A percentile compares a stretch with the other conserved stretches of the same genome.
Evolutionary conservation across 2,329 filamentous ascomycete genomes (phyloP).

Genomic region (Fusarium pseudocircinatum): DNA sequence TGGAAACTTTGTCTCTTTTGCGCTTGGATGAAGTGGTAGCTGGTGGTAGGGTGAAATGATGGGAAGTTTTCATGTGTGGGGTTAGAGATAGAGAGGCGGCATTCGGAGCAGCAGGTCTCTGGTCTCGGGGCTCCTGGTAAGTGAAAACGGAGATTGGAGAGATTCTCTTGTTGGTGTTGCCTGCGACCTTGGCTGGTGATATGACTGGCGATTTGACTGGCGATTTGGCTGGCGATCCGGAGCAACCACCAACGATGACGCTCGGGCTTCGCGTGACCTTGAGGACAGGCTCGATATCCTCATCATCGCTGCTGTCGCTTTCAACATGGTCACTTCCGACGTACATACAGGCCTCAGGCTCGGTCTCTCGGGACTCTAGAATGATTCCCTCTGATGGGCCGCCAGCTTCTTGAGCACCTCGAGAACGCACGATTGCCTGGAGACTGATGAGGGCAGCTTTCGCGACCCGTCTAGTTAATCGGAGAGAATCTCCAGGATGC

Average conservation of each 20-base stretch:
- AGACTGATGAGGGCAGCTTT: not conserved
- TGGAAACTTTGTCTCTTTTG: not conserved
- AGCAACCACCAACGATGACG: not conserved
- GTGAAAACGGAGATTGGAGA: fast-evolving
- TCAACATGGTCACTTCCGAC: not conserved
- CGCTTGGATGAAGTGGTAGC: not conserved
- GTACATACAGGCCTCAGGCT: not conserved
- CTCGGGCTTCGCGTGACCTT: not conserved
- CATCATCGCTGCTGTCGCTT: not conserved
- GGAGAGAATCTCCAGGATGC: not conserved
- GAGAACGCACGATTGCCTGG: not conserved
- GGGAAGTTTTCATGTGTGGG: not conserved
- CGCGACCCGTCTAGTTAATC: not conserved
- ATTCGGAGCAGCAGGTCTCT: not conserved
- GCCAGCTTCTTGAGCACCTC: not conserved
- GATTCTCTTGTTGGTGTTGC: not conserved
- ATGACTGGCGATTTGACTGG: not conserved
- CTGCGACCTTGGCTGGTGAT: not conserved
- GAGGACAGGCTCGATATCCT: not conserved
- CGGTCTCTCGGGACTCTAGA: not conserved
- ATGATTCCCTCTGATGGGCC: not conserved
- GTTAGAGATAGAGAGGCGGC: not conserved
- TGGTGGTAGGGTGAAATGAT: not conserved
- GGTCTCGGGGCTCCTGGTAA: not conserved
- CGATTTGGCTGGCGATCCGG: not conserved